phyloP scores from a whole-genome alignment of 768 basidiomycete genomes.

The Termitomyces sp. region DNA sequence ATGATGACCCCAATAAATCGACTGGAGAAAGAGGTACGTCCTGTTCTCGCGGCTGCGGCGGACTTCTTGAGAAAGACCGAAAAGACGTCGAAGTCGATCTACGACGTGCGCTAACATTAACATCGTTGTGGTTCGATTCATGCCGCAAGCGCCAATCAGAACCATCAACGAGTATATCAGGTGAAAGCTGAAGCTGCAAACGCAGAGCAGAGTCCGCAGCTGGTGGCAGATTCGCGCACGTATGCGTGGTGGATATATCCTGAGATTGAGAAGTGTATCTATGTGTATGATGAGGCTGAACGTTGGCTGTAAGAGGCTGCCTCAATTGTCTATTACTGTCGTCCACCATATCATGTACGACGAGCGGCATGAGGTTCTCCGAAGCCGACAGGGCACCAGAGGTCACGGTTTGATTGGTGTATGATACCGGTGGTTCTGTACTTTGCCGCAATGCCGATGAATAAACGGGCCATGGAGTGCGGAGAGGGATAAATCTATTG shows the following conservation, averaged over 20 bases:
- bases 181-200: background rate
- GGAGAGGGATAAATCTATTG: background rate
- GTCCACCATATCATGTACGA: background rate
- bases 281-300: background rate
- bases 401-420: background rate
- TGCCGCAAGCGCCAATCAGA: background rate
- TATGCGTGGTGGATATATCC: background rate
- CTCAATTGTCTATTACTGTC: background rate
- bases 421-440: background rate
- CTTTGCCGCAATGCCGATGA: background rate
- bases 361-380: background rate
- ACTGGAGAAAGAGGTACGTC: background rate
- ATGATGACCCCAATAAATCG: background rate
- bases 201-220: background rate
- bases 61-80: background rate
- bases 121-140: background rate
- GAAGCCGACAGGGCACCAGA: background rate
- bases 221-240: too few species aligned
- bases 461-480: background rate
- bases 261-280: background rate
- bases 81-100: constrained; percentile 4
- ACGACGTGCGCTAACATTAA: background rate
- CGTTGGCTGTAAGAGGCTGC: background rate
- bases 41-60: background rate
- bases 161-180: background rate